phyloP scores from a whole-genome alignment of 768 basidiomycete genomes.

The Mycena albidolilacea region DNA sequence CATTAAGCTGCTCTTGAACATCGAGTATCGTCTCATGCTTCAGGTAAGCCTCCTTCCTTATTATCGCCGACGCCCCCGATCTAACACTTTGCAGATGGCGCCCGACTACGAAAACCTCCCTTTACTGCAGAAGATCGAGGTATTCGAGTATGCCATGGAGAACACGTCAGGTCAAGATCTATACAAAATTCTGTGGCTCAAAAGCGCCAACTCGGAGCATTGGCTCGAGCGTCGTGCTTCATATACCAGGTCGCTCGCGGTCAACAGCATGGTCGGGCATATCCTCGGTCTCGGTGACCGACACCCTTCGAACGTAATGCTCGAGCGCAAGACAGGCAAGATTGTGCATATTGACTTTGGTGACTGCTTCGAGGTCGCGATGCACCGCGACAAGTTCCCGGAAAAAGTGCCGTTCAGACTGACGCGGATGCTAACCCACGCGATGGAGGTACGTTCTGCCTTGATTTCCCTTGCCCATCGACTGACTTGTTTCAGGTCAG shows the following conservation, averaged over 20 bases:
- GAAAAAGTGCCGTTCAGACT: conserved; percentile 99
- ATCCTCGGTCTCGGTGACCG: conserved; percentile 97
- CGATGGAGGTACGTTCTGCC: conserved; percentile 86
- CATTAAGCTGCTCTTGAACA: conserved; percentile 95
- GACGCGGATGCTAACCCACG: conserved; percentile 98
- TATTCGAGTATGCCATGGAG: conserved; percentile 98
- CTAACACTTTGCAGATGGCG: conserved; percentile 80
- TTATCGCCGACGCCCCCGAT: neutral
- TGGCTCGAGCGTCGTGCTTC: conserved; percentile 99
- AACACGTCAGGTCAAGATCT: conserved; percentile 99
- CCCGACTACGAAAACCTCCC: conserved; percentile 97
- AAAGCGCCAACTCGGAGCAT: conserved; percentile 94
- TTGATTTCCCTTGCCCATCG: conserved; percentile 1
- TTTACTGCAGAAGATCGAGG: conserved; percentile 97
- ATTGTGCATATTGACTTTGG: conserved; percentile 98
- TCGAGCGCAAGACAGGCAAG: conserved; percentile 93
- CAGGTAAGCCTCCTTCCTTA: conserved; percentile 68
- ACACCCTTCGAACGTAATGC: conserved; percentile 94
- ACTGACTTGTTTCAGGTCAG: conserved; percentile 74
- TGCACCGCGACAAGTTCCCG: conserved; percentile 98
- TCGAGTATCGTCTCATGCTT: conserved; percentile 97
- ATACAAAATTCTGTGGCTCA: conserved; percentile 97
- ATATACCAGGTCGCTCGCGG: conserved; percentile 95
- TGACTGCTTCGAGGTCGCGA: conserved; percentile 98
- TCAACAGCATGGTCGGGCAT: conserved; percentile 99